Percentiles rank a stretch among this genome's conserved stretches.
Conservation (phyloP, 1,284 basidiomycete genomes). For the Takashimella tepidaria region DNA sequence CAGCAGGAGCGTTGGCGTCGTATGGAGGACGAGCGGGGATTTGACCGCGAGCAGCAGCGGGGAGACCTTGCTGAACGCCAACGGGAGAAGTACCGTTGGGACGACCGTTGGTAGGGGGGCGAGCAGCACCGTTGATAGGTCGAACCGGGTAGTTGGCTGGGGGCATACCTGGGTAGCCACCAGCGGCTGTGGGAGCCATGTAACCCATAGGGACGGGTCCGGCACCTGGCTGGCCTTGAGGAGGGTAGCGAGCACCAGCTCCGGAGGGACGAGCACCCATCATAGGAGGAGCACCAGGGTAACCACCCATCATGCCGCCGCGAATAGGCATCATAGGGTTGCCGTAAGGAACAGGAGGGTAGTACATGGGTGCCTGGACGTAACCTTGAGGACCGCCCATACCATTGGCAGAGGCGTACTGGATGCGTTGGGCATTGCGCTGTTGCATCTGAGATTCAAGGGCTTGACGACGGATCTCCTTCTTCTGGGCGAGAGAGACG, state of each 20-base stretch:
- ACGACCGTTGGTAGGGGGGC: conserved; percentile 49
- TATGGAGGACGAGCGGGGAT: conserved; percentile 48
- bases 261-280: conserved; percentile 63
- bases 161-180: conserved; percentile 50
- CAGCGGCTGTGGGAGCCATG: conserved; percentile 57
- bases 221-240: conserved; percentile 55
- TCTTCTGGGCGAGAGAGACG: conserved; percentile 96
- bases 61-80: conserved; percentile 47
- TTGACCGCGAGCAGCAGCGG: conserved; percentile 43
- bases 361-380: conserved; percentile 76
- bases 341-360: conserved; percentile 64
- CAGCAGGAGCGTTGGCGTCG: conserved; percentile 48
- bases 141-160: conserved; percentile 37
- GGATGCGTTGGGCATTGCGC: conserved; percentile 83
- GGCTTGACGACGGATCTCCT: conserved; percentile 96
- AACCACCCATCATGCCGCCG: conserved; percentile 17
- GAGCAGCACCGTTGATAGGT: conserved; percentile 31
- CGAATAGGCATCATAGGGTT: conserved; percentile 55
- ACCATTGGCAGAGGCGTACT: conserved; percentile 82
- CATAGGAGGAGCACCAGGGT: conserved; percentile 62
- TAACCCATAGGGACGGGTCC: conserved; percentile 37
- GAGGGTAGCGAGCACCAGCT: conserved; percentile 65
- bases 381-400: conserved; percentile 65
- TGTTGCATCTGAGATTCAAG: conserved; percentile 97
- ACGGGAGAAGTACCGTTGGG: conserved; percentile 47